Base-by-base conservation (phyloP, 192 early-diverging fungal species). In the Backusella circina region DNA sequence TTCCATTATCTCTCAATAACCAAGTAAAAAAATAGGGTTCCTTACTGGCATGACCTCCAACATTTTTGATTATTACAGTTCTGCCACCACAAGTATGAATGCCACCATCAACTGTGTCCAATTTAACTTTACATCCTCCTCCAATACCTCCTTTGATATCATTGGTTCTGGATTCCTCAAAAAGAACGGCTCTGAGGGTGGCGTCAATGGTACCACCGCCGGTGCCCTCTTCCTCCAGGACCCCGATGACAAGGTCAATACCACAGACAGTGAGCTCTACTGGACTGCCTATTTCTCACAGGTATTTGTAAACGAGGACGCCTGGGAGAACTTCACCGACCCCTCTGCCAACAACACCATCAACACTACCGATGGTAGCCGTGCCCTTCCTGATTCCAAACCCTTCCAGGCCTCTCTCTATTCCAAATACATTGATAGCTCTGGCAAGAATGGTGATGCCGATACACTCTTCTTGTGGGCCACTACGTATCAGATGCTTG, bases 401-500 rank as follows among this genome's bases (percentile, higher is more conserved):
- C 69, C 69, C 4, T 7, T 70, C 15, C 26, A 41, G 13, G 41
- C 69, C 6, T 44, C 37, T 4, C 0, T 70, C 23, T 70, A 70
- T 8, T 44, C 23, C 28, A 70, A 70, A 30, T 47, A 41, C 3
- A 70, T 70, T 31, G 69, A 70, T 41, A 41, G 37, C 16, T 30
- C 41, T 31, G 69, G 69, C 18, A 44, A 26, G 1, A 37, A 44
- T 28, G 26, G 23, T 5, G 10, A 12, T 30, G 21, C 39, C 3
- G 69, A 70, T 70, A 47, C 69, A 1, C 21, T 70, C 39, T 70
- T 70, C 37, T 23, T 70, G 16, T 70, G 69, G 69, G 35, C n/a
- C 7, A 18, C 69, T 41, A 6, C 54, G 0, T 61, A 70, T 16
- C 12, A 37, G 8, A 41, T 28, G 10, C 36, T 36, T 13, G 33